phyloP scores from a whole-genome alignment of 2,329 filamentous ascomycete genomes.

The Phyllosticta paracitricarpa region DNA sequence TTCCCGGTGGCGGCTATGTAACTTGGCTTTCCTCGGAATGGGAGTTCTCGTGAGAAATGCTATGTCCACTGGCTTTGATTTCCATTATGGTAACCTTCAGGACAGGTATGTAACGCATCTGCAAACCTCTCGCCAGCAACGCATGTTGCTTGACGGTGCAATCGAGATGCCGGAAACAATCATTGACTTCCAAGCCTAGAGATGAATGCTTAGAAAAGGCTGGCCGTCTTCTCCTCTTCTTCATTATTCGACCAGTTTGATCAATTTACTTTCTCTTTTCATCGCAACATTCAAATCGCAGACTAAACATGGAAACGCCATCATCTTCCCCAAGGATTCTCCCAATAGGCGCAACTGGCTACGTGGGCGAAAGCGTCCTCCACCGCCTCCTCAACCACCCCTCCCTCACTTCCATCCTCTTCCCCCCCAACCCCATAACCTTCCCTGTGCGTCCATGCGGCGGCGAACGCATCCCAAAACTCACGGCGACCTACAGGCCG shows the following conservation, averaged over 20 bases:
- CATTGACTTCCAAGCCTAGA: too few species aligned
- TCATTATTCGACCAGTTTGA: too few species aligned
- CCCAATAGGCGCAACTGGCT: slow-evolving; percentile 13
- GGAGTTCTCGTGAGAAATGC: not conserved
- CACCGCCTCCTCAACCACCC: slow-evolving; percentile 1
- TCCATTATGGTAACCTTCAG: not conserved
- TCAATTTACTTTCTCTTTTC: too few species aligned
- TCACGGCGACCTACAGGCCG: not conserved
- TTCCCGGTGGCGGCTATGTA: not conserved
- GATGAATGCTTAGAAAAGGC: too few species aligned
- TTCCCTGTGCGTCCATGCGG: not conserved
- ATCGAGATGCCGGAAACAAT: too few species aligned
- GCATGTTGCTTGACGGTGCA: too few species aligned
- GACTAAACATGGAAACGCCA: not conserved
- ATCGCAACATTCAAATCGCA: not conserved
- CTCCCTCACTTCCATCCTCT: not conserved
- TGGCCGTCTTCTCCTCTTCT: too few species aligned
- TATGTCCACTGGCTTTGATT: not conserved
- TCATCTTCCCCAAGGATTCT: slow-evolving; percentile 8
- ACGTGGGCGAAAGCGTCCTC: slow-evolving; percentile 12
- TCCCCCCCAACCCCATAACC: not conserved
- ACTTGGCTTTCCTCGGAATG: not conserved
- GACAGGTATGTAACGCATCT: not conserved
- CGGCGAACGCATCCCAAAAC: not conserved
- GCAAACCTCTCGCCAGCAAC: too few species aligned